These are phyloP conservation scores for Cryphonectria naterciae DNA, from an alignment of 2,329 filamentous ascomycete species.

Conservation along the genomic window DNA sequence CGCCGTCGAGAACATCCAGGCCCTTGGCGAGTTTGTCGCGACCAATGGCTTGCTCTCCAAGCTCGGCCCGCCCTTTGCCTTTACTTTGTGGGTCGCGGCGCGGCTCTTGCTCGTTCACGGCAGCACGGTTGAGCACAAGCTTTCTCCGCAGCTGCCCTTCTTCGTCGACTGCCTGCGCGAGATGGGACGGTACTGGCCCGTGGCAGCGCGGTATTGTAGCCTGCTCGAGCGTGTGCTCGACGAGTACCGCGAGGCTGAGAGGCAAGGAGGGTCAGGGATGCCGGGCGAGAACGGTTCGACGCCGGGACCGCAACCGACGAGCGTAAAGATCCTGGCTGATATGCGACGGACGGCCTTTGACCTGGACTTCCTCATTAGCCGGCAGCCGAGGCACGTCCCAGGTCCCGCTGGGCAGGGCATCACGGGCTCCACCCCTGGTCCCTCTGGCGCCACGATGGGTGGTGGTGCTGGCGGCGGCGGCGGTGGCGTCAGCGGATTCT, in stretches of 20 bases:
- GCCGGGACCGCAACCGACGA: constrained; percentile 58
- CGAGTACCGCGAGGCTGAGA: constrained; percentile 80
- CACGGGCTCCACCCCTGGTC: constrained; percentile 32
- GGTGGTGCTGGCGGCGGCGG: not conserved
- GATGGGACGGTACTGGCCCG: constrained; percentile 84
- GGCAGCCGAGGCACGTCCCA: constrained; percentile 56
- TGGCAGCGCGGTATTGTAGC: constrained; percentile 79
- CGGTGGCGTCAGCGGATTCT: constrained; percentile 21
- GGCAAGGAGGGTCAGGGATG: constrained; percentile 56
- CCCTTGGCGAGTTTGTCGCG: constrained; percentile 77
- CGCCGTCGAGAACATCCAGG: constrained; percentile 81
- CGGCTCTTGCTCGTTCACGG: constrained; percentile 86
- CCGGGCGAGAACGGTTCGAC: constrained; percentile 52
- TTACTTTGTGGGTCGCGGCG: constrained; percentile 89
- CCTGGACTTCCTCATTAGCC: constrained; percentile 84
- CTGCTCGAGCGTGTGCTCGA: constrained; percentile 83
- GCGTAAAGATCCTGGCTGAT: constrained; percentile 84
- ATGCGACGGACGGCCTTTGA: constrained; percentile 92
- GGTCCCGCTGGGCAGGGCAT: constrained; percentile 30
- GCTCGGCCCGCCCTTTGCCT: constrained; percentile 88
- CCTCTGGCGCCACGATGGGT: not conserved
- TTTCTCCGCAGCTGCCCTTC: constrained; percentile 78
- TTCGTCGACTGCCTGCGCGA: constrained; percentile 81
- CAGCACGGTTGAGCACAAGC: constrained; percentile 82
- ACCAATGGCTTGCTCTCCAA: constrained; percentile 75